A percentile compares a stretch with the other conserved stretches of the same genome.
phyloP scores from a whole-genome alignment of 2,329 filamentous ascomycete species.

The Diaporthe capsici region DNA sequence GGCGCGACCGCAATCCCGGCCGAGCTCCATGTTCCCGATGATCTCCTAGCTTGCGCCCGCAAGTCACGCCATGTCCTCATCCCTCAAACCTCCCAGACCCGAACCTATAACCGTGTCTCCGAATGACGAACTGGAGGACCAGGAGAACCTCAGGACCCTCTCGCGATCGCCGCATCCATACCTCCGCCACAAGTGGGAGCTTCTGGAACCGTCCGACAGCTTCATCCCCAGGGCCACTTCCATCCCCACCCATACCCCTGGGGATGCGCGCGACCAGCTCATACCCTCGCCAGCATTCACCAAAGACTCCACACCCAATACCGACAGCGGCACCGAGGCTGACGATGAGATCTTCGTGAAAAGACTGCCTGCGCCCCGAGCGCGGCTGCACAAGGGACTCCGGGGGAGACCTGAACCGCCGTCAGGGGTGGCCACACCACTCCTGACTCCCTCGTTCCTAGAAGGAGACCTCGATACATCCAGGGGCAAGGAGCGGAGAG shows the following conservation, averaged over 20 bases:
- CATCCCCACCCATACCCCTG: conserved; percentile 41
- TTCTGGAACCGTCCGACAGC: conserved; percentile 60
- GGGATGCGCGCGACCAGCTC: conserved; percentile 44
- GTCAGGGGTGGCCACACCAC: conserved; percentile 69
- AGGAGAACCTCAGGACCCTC: conserved; percentile 61
- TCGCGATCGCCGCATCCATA: conserved; percentile 79
- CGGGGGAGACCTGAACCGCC: conserved; percentile 70
- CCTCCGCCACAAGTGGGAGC: conserved; percentile 70
- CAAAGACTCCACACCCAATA: conserved; percentile 73
- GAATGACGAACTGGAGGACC: conserved; percentile 51
- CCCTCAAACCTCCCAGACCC: conserved; percentile 55
- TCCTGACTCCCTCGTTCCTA: conserved; percentile 62
- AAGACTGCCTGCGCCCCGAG: conserved; percentile 84
- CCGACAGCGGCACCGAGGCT: conserved; percentile 94
- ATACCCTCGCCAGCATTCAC: conserved; percentile 52
- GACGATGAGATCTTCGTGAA: conserved; percentile 94
- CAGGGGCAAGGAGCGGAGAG: conserved; percentile 43
- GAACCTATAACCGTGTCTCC: conserved; percentile 44
- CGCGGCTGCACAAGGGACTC: conserved; percentile 82
- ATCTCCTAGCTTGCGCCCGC: conserved; percentile 43
- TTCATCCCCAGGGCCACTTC: conserved; percentile 45
- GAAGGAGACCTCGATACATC: conserved; percentile 56
- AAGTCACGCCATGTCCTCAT: conserved; percentile 62
- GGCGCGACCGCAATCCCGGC: conserved; percentile 4
- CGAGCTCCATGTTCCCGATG: conserved; percentile 28